A percentile compares a stretch with the other conserved stretches of the same genome.
These are phyloP conservation scores for Mytilinidion resinicola DNA, from an alignment of 495 filamentous ascomycete species.

Conservation along the genomic window DNA sequence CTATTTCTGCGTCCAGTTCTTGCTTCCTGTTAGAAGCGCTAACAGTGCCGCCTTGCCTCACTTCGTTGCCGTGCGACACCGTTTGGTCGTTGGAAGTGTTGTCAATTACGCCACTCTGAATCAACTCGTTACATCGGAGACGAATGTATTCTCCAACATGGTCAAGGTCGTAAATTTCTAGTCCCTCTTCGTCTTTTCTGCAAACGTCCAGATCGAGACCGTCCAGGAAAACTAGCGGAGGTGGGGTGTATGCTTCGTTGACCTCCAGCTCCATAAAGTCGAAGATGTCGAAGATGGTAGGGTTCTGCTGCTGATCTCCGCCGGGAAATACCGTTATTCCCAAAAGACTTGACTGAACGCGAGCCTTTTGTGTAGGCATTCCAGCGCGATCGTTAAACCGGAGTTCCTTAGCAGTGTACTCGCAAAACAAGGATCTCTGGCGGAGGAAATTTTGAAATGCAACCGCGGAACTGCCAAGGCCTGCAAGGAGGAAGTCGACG, in stretches of 20 bases:
- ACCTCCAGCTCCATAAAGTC: constrained; percentile 78
- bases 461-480: constrained; percentile 51
- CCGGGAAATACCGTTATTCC: constrained; percentile 62
- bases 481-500: constrained; percentile 56
- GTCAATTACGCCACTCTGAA: constrained; percentile 44
- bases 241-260: constrained; percentile 41
- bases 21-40: constrained; percentile 52
- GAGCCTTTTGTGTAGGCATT: constrained; percentile 66
- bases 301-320: constrained; percentile 54
- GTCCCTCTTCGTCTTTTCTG: constrained; percentile 45
- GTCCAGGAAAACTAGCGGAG: constrained; percentile 50
- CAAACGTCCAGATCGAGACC: constrained; percentile 59
- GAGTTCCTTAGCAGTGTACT: constrained; percentile 79
- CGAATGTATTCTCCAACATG: constrained; percentile 59
- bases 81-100: constrained; percentile 50
- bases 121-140: constrained; percentile 47
- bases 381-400: constrained; percentile 63
- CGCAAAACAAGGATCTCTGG: constrained; percentile 64
- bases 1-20: constrained; percentile 52
- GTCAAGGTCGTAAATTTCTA: constrained; percentile 51
- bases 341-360: constrained; percentile 71
- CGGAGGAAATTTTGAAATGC: constrained; percentile 68
- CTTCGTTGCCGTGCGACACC: constrained; percentile 39
- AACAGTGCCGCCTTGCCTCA: constrained; percentile 44
- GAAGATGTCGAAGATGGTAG: constrained; percentile 83